Conservation (phyloP, 345 rosid genomes). For the Boechera retrofracta region DNA sequence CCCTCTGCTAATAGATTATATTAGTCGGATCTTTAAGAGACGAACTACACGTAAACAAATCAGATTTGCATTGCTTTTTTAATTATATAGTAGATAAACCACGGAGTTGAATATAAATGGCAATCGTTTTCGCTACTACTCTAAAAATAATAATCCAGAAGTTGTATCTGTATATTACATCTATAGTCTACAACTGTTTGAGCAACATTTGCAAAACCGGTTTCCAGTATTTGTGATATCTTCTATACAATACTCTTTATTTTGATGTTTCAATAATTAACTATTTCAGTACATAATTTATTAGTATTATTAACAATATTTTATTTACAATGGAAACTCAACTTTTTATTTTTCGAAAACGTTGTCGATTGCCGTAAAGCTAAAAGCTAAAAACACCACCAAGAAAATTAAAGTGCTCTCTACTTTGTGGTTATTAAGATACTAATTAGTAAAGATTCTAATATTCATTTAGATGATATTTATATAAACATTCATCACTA, state of each 20-base stretch:
- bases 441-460: constrained; percentile 8
- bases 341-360: background rate
- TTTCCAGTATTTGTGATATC: background rate
- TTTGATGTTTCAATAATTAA: background rate
- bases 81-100: no score
- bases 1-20: background rate
- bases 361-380: constrained; percentile 34
- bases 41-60: background rate
- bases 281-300: background rate
- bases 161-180: no score
- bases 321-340: background rate
- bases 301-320: background rate
- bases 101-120: no score
- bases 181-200: no score
- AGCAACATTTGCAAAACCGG: no score
- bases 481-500: constrained; percentile 7
- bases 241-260: background rate
- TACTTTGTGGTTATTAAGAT: constrained; percentile 19
- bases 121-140: no score
- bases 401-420: constrained; percentile 3
- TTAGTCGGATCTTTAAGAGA: background rate
- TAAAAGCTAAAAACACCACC: constrained; percentile 9
- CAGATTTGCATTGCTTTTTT: no score
- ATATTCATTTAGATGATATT: background rate
- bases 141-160: no score